Conservation (phyloP, 2,329 filamentous ascomycete species). For the Colletotrichum camelliae region DNA sequence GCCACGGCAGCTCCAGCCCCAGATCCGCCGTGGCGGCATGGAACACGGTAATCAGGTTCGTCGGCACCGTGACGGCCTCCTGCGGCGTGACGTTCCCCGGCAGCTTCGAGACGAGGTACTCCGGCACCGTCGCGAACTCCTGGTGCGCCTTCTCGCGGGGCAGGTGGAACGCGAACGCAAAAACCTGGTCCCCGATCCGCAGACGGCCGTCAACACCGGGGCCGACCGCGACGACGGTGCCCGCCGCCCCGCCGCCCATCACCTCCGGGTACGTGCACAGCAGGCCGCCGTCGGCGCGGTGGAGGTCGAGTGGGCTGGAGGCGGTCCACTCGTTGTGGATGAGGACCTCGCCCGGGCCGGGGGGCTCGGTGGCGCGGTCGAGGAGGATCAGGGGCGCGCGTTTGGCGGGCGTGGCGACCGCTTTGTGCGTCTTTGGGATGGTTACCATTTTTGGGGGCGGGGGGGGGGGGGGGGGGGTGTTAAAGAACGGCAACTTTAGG, state of each 20-base stretch:
- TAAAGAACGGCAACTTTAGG: not conserved
- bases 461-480: too few species aligned
- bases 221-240: constrained; percentile 57
- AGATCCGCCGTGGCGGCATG: constrained; percentile 57
- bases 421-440: constrained; percentile 30
- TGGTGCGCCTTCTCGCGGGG: constrained; percentile 58
- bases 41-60: constrained; percentile 65
- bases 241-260: constrained; percentile 57
- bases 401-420: constrained; percentile 26
- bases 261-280: constrained; percentile 55
- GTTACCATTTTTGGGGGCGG: not conserved
- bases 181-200: constrained; percentile 59
- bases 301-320: constrained; percentile 66
- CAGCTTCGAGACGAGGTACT: constrained; percentile 53
- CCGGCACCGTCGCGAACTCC: constrained; percentile 57
- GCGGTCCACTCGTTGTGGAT: constrained; percentile 64
- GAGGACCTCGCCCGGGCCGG: constrained; percentile 53
- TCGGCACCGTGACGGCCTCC: constrained; percentile 58
- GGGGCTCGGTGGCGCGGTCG: constrained; percentile 31
- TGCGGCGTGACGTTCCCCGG: constrained; percentile 44
- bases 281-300: constrained; percentile 65
- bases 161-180: constrained; percentile 58
- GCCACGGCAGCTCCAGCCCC: constrained; percentile 61
- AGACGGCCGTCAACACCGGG: constrained; percentile 33
- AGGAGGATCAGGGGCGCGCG: constrained; percentile 28